These are phyloP conservation scores for Mallotus nudiflorus DNA, from an alignment of 345 rosid species.

Conservation along the genomic window DNA sequence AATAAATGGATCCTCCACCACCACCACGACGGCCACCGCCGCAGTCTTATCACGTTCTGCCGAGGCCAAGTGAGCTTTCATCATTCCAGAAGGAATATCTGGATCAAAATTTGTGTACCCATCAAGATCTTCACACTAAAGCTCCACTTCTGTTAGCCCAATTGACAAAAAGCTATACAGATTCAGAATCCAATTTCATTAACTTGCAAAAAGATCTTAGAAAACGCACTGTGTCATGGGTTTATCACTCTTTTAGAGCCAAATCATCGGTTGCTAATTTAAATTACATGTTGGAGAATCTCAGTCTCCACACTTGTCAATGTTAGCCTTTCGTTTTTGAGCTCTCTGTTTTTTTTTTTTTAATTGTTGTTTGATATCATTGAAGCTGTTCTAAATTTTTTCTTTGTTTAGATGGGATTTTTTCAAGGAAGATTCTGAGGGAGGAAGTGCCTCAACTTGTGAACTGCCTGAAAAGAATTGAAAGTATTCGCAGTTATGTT, in stretches of 20 bases:
- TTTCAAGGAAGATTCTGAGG: slow-evolving; percentile 32
- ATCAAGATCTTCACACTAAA: slow-evolving; percentile 35
- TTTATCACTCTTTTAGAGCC: slow-evolving; percentile 51
- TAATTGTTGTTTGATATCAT: neutral
- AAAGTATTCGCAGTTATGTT: slow-evolving; percentile 42
- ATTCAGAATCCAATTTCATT: slow-evolving; percentile 37
- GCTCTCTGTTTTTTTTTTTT: neutral
- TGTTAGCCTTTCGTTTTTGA: slow-evolving; percentile 11
- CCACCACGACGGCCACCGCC: neutral
- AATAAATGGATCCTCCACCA: neutral
- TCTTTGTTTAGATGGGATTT: slow-evolving; percentile 41
- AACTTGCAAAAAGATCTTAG: slow-evolving; percentile 42
- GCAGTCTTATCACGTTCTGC: slow-evolving; percentile 31
- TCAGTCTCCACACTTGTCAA: slow-evolving; percentile 38
- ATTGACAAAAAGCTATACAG: slow-evolving; percentile 32
- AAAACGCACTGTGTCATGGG: slow-evolving; percentile 64
- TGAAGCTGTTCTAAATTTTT: neutral
- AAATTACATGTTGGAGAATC: slow-evolving; percentile 38
- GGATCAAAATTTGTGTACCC: slow-evolving; percentile 45
- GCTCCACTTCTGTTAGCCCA: slow-evolving; percentile 42
- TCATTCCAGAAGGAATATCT: slow-evolving; percentile 32
- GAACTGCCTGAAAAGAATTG: slow-evolving; percentile 47
- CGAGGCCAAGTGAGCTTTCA: slow-evolving; percentile 33
- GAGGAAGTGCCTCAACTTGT: slow-evolving; percentile 47
- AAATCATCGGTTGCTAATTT: slow-evolving; percentile 44